Conservation (phyloP, 768 basidiomycete species). For the Neoboletus subvelutipes region DNA sequence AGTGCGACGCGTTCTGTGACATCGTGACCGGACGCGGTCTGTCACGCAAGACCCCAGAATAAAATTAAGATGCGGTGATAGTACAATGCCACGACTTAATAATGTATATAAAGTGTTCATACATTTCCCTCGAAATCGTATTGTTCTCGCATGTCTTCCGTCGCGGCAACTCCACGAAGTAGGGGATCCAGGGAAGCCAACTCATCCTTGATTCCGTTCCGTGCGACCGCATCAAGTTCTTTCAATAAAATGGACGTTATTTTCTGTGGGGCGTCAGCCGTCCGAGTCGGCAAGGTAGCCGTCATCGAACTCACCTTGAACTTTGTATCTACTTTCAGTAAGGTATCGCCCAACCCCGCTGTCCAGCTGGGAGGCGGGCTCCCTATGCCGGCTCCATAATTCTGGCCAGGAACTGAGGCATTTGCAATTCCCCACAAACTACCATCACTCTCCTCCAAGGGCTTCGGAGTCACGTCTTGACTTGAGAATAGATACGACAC, state of each 20-base stretch:
- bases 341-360: constrained; percentile 62
- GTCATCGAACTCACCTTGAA: constrained; percentile 61
- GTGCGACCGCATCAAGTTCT: constrained; percentile 80
- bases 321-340: constrained; percentile 79
- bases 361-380: constrained; percentile 65
- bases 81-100: constrained; percentile 24
- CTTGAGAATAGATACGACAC: constrained; percentile 70
- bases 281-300: neutral
- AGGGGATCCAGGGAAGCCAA: constrained; percentile 79
- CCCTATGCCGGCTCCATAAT: constrained; percentile 36
- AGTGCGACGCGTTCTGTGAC: constrained; percentile 18
- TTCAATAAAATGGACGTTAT: constrained; percentile 76
- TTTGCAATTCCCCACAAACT: constrained; percentile 77
- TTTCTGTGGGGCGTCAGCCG: constrained; percentile 55
- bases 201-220: constrained; percentile 80
- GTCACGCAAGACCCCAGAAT: constrained; percentile 20
- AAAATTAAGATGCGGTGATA: constrained; percentile 14
- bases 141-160: constrained; percentile 39
- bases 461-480: constrained; percentile 38
- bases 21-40: constrained; percentile 22
- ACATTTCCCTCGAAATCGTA: constrained; percentile 45
- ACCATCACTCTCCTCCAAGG: constrained; percentile 43
- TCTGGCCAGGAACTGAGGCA: constrained; percentile 31
- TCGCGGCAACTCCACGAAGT: constrained; percentile 53
- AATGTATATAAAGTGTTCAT: constrained; percentile 19